Percentiles rank a stretch among this genome's conserved stretches.
These are phyloP conservation scores for Sporormia fimetaria DNA, from an alignment of 495 filamentous ascomycete species.

Conservation along the genomic window DNA sequence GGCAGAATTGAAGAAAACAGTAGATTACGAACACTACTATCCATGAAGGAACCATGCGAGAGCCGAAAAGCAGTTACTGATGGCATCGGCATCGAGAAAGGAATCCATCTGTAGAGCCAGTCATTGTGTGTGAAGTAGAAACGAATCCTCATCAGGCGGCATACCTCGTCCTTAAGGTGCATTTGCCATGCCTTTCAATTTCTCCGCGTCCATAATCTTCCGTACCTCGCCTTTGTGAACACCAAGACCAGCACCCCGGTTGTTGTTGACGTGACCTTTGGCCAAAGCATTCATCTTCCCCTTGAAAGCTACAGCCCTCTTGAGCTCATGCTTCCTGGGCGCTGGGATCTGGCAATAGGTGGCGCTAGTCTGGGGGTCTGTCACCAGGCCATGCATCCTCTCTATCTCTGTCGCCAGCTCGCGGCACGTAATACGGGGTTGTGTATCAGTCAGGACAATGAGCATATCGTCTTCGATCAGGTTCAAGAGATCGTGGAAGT, in stretches of 20 bases:
- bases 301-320: not conserved
- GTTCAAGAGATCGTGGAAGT: constrained; percentile 4
- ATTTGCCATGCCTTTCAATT: too few species aligned
- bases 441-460: not conserved
- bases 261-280: not conserved
- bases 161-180: too few species aligned
- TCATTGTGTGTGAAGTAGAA: too few species aligned
- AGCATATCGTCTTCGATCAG: constrained; percentile 1
- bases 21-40: not conserved
- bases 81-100: too few species aligned
- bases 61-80: too few species aligned
- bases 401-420: not conserved
- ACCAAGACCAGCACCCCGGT: not conserved
- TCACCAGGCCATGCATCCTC: not conserved
- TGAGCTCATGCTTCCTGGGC: not conserved
- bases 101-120: too few species aligned
- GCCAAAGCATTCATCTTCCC: not conserved
- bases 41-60: not conserved
- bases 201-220: not conserved
- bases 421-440: not conserved
- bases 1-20: not conserved
- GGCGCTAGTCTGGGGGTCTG: too few species aligned
- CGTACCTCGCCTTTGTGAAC: not conserved
- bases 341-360: not conserved
- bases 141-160: too few species aligned